Base-by-base conservation (phyloP, 2,329 filamentous ascomycete genomes). In the Fusarium sp. region DNA sequence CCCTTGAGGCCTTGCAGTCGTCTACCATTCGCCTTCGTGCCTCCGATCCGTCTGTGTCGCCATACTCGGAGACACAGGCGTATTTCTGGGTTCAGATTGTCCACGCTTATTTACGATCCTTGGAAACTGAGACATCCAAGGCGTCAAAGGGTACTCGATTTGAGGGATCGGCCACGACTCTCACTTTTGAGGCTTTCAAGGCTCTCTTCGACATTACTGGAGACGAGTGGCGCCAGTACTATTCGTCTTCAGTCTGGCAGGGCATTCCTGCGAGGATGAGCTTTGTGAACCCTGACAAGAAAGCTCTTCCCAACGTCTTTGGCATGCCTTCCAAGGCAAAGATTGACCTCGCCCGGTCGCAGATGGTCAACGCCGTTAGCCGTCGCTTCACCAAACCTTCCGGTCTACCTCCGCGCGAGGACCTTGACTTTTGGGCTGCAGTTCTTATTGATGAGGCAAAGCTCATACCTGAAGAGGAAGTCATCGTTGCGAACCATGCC, bases 41-140 rank as follows among this genome's bases (percentile, higher is more conserved):
- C 0, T 31, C 47, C 1, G 66, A 76, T 20, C n/a, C 61, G 2
- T 72, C 64, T 0, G 29, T 81, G 1, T 42, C 72, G 3, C 76
- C 80, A 1, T 82, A 80, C 59, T 82, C 80, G 2, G 79, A 81
- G 68, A 82, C 80, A 0, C 80, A 81, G 36, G 78, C 80, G 1
- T 81, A 81, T 50, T 82, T 82, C 52, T 82, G 80, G 80, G 74
- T 81, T 0, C 79, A 82, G 50, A 62, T 79, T 2, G 71, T 74
- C 0, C 79, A 81, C 3, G 70, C 77, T 1, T 69, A 73, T 5
- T 20, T 77, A 3, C 54, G 68, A 2, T 77, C 76, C 0, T 25
- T 79, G 1, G 74, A 77, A 2, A 16, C 14, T 0, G 42, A 59
- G 5, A 7, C 59, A 0, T 50, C 64, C 4, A 65, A 60, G 29